These are phyloP conservation scores for Lentinus brumalis DNA, from an alignment of 768 basidiomycete species.

Conservation along the genomic window DNA sequence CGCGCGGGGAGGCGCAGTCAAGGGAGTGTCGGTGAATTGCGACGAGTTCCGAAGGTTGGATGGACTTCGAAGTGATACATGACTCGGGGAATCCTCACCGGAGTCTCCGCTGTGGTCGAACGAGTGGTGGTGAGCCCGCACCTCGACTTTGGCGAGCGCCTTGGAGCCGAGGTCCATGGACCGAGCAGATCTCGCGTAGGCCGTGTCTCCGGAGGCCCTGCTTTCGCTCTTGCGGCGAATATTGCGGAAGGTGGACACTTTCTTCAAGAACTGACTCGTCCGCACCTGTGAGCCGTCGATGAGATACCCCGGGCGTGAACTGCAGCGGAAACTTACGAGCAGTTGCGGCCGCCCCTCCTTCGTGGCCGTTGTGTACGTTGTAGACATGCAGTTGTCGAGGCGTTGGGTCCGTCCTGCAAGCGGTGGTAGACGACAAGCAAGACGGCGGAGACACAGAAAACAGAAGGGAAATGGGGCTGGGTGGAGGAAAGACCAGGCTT, in stretches of 20 bases:
- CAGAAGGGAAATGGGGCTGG: not conserved
- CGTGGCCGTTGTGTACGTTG: constrained; percentile 6
- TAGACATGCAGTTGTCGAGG: not conserved
- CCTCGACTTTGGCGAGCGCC: constrained; percentile 14
- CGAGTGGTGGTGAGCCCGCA: constrained; percentile 17
- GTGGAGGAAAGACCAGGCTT: not conserved
- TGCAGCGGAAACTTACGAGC: constrained; percentile 14
- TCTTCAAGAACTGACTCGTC: constrained; percentile 31
- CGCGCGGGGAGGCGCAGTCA: not conserved
- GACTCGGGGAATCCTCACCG: constrained; percentile 9
- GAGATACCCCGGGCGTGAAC: constrained; percentile 3
- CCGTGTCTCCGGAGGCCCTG: not conserved
- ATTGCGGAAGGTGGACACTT: constrained; percentile 23
- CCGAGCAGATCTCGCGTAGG: constrained; percentile 18
- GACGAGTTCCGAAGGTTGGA: not conserved
- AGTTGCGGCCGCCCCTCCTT: constrained; percentile 18
- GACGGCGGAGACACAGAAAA: not conserved
- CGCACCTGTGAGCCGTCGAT: constrained; percentile 21
- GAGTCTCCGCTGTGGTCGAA: constrained; percentile 16
- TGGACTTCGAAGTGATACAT: constrained; percentile 4
- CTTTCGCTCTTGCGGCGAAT: constrained; percentile 21
- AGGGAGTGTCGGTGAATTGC: not conserved
- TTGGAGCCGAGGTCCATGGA: constrained; percentile 29
- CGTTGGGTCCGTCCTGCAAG: not conserved
- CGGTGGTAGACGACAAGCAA: not conserved